Percentiles rank a stretch among this genome's conserved stretches.
These are phyloP conservation scores for Senna siamea DNA, from an alignment of 306 rosid genomes.

Conservation along the genomic window DNA sequence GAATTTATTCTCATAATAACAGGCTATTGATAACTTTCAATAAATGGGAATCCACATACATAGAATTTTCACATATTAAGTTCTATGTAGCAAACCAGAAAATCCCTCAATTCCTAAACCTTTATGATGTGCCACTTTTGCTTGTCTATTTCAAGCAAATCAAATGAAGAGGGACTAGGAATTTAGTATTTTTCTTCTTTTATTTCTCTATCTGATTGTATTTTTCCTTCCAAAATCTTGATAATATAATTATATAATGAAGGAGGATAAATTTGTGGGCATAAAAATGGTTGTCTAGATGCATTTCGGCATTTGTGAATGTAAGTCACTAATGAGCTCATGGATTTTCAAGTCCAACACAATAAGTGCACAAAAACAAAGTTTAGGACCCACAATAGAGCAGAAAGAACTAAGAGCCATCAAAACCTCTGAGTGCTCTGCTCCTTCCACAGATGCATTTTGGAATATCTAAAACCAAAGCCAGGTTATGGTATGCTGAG, in stretches of 20 bases:
- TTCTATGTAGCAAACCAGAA: neutral
- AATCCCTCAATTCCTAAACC: neutral
- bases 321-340: neutral
- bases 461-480: neutral
- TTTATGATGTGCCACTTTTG: neutral
- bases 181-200: neutral
- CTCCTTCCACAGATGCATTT: too few species aligned
- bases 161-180: neutral
- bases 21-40: neutral
- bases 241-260: neutral
- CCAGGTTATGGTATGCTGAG: neutral
- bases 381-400: neutral
- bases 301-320: neutral
- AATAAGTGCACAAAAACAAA: constrained; percentile 2
- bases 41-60: neutral
- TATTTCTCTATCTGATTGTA: neutral
- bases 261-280: neutral
- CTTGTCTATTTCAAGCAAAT: neutral
- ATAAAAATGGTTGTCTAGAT: neutral
- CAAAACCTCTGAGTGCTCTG: too few species aligned
- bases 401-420: too few species aligned
- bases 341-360: neutral
- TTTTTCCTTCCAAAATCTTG: neutral
- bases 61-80: neutral
- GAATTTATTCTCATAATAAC: constrained; percentile 4